These are phyloP conservation scores for Trichophyton simii DNA, from an alignment of 2,329 filamentous ascomycete genomes.

Conservation along the genomic window DNA sequence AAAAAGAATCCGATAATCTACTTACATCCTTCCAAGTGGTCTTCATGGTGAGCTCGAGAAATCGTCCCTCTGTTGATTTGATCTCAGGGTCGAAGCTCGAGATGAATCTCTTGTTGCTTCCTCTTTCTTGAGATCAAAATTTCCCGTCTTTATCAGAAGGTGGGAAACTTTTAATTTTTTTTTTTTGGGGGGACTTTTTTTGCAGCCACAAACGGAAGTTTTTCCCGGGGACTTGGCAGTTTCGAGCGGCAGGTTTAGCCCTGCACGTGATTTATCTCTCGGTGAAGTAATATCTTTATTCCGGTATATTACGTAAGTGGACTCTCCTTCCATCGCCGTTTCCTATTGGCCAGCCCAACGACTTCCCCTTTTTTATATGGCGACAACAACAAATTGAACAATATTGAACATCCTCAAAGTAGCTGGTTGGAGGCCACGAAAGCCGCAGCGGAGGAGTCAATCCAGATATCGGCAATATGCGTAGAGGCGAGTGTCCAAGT, in stretches of 20 bases:
- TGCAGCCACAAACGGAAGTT: slow-evolving; percentile 12
- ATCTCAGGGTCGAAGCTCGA: not conserved
- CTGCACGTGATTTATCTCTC: not conserved
- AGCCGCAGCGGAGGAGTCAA: no score
- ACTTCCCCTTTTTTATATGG: not conserved
- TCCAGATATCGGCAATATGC: no score
- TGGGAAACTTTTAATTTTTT: not conserved
- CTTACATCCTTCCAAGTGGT: slow-evolving; percentile 47
- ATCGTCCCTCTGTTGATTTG: not conserved
- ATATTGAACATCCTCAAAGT: no score
- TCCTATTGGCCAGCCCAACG: not conserved
- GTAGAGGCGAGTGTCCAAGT: no score
- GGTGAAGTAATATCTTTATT: not conserved
- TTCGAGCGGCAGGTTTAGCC: slow-evolving; percentile 8
- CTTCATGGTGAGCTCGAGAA: slow-evolving; percentile 37
- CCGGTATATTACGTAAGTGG: not conserved
- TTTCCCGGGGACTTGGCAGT: slow-evolving; percentile 15
- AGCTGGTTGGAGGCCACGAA: no score
- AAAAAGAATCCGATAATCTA: not conserved
- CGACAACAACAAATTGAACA: not conserved
- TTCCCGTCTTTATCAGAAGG: slow-evolving; percentile 1
- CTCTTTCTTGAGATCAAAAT: not conserved
- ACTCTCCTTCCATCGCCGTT: not conserved
- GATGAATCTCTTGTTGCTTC: not conserved
- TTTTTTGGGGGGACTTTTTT: not conserved